phyloP scores from a whole-genome alignment of 2,329 filamentous ascomycete genomes.

The Penicillium psychrosexuale region DNA sequence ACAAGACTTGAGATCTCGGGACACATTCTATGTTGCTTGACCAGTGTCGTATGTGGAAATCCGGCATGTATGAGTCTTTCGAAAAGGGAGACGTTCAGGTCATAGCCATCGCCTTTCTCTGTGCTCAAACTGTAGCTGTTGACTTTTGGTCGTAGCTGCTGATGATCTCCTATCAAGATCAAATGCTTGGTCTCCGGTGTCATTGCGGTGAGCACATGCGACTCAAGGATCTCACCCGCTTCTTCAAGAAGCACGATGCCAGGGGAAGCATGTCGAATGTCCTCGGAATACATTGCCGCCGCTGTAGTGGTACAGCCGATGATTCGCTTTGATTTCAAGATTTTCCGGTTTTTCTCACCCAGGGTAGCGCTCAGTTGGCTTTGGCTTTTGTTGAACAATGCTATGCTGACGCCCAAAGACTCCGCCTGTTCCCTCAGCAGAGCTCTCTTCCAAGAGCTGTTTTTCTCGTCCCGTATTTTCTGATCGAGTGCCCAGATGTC shows the following conservation, averaged over 20 bases:
- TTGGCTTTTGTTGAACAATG: constrained; percentile 14
- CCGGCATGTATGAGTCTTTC: constrained; percentile 62
- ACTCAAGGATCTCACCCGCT: constrained; percentile 69
- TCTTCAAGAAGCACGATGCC: constrained; percentile 67
- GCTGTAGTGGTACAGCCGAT: constrained; percentile 70
- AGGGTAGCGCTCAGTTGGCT: constrained; percentile 6
- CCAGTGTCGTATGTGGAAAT: constrained; percentile 53
- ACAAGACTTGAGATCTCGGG: constrained; percentile 64
- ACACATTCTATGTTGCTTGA: constrained; percentile 65
- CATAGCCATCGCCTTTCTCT: constrained; percentile 63
- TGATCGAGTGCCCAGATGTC: constrained; percentile 47
- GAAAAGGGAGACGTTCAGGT: constrained; percentile 67
- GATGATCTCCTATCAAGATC: constrained; percentile 70
- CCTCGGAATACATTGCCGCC: constrained; percentile 59
- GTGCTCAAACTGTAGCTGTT: constrained; percentile 59
- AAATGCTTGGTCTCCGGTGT: constrained; percentile 57
- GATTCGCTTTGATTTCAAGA: constrained; percentile 56
- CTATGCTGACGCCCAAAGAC: constrained; percentile 13
- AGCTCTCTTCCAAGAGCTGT: constrained; percentile 44
- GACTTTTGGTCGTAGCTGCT: constrained; percentile 67
- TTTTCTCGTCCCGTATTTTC: constrained; percentile 35
- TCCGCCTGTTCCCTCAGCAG: constrained; percentile 52
- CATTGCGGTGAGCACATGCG: constrained; percentile 62
- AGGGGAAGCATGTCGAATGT: constrained; percentile 54
- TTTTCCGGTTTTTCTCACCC: constrained; percentile 16